Percentiles rank a stretch among this genome's conserved stretches.
Evolutionary conservation across 805 yeast species (phyloP).

Genomic region (Metschnikowia noctiluminum): DNA sequence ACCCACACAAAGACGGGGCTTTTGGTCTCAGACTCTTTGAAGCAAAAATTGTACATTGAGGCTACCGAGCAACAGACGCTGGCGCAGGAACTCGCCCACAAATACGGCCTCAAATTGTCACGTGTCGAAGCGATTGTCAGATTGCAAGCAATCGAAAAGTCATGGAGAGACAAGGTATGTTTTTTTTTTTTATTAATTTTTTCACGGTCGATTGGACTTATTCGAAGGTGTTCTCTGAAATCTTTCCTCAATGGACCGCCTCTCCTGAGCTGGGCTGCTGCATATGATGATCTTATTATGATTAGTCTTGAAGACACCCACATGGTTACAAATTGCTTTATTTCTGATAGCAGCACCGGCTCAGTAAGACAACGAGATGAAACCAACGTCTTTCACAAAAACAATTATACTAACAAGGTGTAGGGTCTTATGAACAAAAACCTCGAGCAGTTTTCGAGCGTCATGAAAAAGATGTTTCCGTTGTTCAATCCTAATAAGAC

Average conservation of each 20-base stretch:
- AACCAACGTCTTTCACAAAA: too few relatives aligned
- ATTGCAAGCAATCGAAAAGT: constrained; percentile 61
- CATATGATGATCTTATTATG: constrained; percentile 47
- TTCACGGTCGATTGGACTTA: too few relatives aligned
- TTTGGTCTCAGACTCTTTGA: constrained; percentile 56
- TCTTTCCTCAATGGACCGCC: too few relatives aligned
- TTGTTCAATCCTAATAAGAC: constrained; percentile 42
- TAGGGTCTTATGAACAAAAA: constrained; percentile 53
- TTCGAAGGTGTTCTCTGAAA: too few relatives aligned
- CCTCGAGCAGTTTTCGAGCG: constrained; percentile 52
- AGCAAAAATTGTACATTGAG: constrained; percentile 56
- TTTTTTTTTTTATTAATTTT: constrained; percentile 11
- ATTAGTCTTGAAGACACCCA: constrained; percentile 76
- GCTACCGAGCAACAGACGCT: constrained; percentile 50
- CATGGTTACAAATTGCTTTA: constrained; percentile 48
- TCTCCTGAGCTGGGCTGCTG: not conserved
- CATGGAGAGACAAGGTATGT: constrained; percentile 62
- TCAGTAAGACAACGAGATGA: too few relatives aligned
- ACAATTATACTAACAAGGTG: constrained; percentile 33
- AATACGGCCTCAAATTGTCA: constrained; percentile 75
- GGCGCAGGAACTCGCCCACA: constrained; percentile 71
- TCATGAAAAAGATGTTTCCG: constrained; percentile 82
- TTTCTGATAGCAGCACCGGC: constrained; percentile 4
- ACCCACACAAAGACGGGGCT: constrained; percentile 64
- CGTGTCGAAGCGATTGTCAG: constrained; percentile 85